Conservation (phyloP, 2,329 filamentous ascomycete species). For the Pseudocercospora fuligena region DNA sequence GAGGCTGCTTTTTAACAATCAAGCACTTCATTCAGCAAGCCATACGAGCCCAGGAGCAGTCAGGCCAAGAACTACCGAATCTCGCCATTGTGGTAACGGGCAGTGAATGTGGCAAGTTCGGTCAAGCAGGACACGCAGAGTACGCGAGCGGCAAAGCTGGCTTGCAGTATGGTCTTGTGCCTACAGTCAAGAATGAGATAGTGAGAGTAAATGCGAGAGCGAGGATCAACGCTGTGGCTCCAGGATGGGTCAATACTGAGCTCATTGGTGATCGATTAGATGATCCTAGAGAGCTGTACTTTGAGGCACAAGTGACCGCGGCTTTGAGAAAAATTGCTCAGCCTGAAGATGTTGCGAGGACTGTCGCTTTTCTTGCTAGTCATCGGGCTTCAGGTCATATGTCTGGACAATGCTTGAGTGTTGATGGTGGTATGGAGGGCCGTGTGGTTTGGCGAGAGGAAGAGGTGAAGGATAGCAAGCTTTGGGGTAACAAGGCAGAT, state of each 20-base stretch:
- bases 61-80: constrained; percentile 50
- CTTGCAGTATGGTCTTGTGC: constrained; percentile 56
- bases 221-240: constrained; percentile 59
- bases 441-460: constrained; percentile 55
- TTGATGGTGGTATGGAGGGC: constrained; percentile 59
- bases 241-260: constrained; percentile 55
- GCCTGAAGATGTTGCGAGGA: constrained; percentile 55
- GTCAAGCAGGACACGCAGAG: constrained; percentile 56
- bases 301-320: constrained; percentile 57
- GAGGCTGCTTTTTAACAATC: constrained; percentile 60
- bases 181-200: constrained; percentile 61
- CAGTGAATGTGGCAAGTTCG: constrained; percentile 58
- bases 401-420: constrained; percentile 58
- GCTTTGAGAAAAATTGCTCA: constrained; percentile 54
- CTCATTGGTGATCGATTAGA: constrained; percentile 56
- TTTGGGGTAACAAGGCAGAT: constrained; percentile 22
- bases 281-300: constrained; percentile 56
- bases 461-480: constrained; percentile 38
- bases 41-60: constrained; percentile 45
- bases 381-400: constrained; percentile 60
- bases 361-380: constrained; percentile 56
- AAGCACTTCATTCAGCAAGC: constrained; percentile 59
- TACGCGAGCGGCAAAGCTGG: constrained; percentile 58
- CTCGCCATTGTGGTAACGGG: constrained; percentile 60
- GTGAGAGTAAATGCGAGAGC: constrained; percentile 56